Evolutionary conservation across 805 yeast genomes (phyloP), one percentile per base, ranked within the genome.

Genomic region (Metschnikowia drakensbergensis): DNA sequence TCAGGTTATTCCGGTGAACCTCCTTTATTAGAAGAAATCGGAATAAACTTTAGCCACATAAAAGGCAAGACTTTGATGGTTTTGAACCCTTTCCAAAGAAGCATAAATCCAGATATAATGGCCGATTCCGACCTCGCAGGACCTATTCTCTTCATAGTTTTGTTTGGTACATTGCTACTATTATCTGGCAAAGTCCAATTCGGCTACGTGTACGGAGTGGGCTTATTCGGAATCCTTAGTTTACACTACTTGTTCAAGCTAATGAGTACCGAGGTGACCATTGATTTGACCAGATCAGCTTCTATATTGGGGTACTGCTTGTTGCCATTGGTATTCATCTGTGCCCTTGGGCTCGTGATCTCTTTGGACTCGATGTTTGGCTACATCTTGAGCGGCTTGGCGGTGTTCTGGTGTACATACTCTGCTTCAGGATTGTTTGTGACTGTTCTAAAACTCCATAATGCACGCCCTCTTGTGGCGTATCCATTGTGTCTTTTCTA

Each of bases 121-220:
- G 82, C 83, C 46, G 99, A 92, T 66, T 78, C 94, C 26, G 99
- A 94, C 63, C 74, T 94, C 57, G 97, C 98, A 0, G 99, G 99
- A 1, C 99, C 99, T 1, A 75, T 94, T 30, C 70, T 94, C 36
- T 94, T 92, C 66, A 92, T 92, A 60, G 71, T 94, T 45, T 67
- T 89, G 48, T 92, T 92, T 63, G 99, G 97, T 22, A 78, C 90
- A 0, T 81, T 86, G 51, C 71, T 94, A 46, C 71, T 92, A 44
- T 74, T 91, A 38, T 84, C 96, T 1, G 98, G 99, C 4, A 94
- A 92, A 65, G 87, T 92, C 11, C 98, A 94, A 65, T 94, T 94
- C 64, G 98, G 98, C 2, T 94, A 94, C 66, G 87, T 94, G 43
- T 94, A 94, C 62, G 98, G 99, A 35, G 96, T 94, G 37, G 98